Conservation (phyloP, 2,329 filamentous ascomycete species). For the Coniochaeta prunicola region DNA sequence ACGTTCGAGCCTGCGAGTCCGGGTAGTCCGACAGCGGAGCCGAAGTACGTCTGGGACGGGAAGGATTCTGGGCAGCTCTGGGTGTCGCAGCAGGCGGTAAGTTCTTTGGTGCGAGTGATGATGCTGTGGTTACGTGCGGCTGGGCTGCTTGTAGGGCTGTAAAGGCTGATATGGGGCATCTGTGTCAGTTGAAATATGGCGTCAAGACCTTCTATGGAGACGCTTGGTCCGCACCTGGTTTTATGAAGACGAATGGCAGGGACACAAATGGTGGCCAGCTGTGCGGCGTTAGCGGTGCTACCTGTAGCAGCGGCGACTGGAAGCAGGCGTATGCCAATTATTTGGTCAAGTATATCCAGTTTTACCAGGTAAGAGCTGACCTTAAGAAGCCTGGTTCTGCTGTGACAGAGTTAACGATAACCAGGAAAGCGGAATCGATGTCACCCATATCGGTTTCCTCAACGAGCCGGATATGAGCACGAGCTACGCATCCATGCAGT, state of each 20-base stretch:
- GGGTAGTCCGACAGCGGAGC: constrained; percentile 17
- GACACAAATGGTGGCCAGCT: constrained; percentile 18
- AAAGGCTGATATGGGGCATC: background rate
- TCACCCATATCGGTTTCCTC: constrained; percentile 24
- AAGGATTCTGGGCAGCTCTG: constrained; percentile 32
- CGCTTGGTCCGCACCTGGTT: constrained; percentile 24
- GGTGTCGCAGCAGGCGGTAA: constrained; percentile 29
- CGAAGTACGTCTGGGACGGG: constrained; percentile 23
- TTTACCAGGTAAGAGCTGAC: constrained; percentile 14
- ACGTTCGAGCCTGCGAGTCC: constrained; percentile 25
- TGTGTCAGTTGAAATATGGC: constrained; percentile 20
- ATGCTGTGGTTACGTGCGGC: background rate
- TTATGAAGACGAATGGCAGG: constrained; percentile 25
- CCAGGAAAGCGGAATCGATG: constrained; percentile 12
- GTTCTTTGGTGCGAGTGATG: background rate
- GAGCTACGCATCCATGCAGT: constrained; percentile 21
- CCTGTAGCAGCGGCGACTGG: constrained; percentile 25
- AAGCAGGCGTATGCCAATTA: constrained; percentile 28
- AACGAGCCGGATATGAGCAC: constrained; percentile 25
- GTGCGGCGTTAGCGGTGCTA: constrained; percentile 22
- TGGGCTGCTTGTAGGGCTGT: background rate
- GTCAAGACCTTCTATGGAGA: constrained; percentile 36
- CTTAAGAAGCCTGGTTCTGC: background rate
- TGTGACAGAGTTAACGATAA: background rate
- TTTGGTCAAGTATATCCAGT: constrained; percentile 26